Conservation (phyloP, 202 grass and related monocot genomes). For the Setaria viridis region DNA sequence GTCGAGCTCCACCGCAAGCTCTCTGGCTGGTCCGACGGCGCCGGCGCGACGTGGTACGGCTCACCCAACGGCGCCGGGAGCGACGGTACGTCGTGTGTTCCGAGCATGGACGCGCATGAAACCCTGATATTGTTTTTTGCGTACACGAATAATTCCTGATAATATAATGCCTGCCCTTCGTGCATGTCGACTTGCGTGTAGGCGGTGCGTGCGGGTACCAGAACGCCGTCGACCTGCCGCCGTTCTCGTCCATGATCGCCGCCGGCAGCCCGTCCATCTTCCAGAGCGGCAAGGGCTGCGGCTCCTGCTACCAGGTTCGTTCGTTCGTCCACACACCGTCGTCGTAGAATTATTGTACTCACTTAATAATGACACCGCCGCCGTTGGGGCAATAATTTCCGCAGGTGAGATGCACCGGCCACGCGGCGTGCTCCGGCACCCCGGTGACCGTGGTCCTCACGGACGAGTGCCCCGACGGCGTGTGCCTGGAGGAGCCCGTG, state of each 20-base stretch:
- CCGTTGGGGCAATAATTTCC: neutral
- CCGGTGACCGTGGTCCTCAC: conserved; percentile 81
- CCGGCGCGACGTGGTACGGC: conserved; percentile 79
- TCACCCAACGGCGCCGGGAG: conserved; percentile 59
- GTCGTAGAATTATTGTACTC: neutral
- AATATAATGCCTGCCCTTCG: neutral
- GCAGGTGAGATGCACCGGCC: conserved; percentile 68
- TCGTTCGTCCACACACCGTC: neutral
- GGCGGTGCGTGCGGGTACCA: conserved; percentile 87
- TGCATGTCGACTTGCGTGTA: neutral
- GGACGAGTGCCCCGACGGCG: conserved; percentile 53
- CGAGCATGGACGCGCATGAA: neutral
- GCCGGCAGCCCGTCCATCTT: conserved; percentile 79
- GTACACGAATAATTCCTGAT: neutral
- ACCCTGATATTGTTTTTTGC: neutral
- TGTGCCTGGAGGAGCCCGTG: conserved; percentile 53
- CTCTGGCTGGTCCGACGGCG: conserved; percentile 55
- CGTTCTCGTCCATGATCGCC: conserved; percentile 82
- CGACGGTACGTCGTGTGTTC: conserved; percentile 46
- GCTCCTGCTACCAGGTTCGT: conserved; percentile 69
- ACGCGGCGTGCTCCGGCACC: conserved; percentile 60
- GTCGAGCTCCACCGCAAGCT: conserved; percentile 65
- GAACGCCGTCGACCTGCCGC: conserved; percentile 59
- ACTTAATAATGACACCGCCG: neutral
- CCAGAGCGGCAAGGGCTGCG: conserved; percentile 63